Base-by-base conservation (phyloP, 176 grass and related monocot genomes). In the Themeda triandra region DNA sequence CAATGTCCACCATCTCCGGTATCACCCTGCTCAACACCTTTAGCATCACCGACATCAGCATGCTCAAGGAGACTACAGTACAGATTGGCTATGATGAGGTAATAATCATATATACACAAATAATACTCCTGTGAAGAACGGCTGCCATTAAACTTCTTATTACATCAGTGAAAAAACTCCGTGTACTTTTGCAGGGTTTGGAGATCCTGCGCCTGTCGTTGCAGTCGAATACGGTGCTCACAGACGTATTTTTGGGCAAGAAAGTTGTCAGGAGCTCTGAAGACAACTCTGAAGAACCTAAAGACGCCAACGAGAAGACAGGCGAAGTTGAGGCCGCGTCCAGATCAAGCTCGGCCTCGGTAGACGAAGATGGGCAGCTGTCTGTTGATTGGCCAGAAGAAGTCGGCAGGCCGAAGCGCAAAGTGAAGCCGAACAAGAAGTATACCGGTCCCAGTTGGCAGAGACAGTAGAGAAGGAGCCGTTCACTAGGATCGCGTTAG, bases 1-100 rank as follows among this genome's bases (percentile, higher is more conserved):
- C 87, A 37, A 83, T 86, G 86, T 82, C 86, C 0, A 44, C 68
- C 60, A 85, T n/a, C n/a, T n/a, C n/a, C n/a, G n/a, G n/a, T n/a
- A n/a, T 82, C 32, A 65, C 71, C 3, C 1, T 85, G 0, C 54
- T 92, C 19, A 77, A 79, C 19, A 48, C 32, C 36, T 73, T 72
- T 27, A 32, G 88, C 19, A 40, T 80, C n/a, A 78, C 82, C 2
- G 71, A 92, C 66, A 9, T 85, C 9, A 40, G 31, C 44, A 19
- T 14, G 32, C 82, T 92, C 6, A 18, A 77, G 42, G 86, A 82
- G 69, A 86, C 23, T 11, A 77, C 82, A 7, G 64, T 92, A 12
- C 51, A 78, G 53, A 40, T 92, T 1, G 90, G 82, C 10, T 66
- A 33, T 0, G n/a, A n/a, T 13, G 68, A 71, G 68, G 68, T 71